These are phyloP conservation scores for Rutstroemia sydowiana DNA, from an alignment of 2,329 filamentous ascomycete species.

Conservation along the genomic window DNA sequence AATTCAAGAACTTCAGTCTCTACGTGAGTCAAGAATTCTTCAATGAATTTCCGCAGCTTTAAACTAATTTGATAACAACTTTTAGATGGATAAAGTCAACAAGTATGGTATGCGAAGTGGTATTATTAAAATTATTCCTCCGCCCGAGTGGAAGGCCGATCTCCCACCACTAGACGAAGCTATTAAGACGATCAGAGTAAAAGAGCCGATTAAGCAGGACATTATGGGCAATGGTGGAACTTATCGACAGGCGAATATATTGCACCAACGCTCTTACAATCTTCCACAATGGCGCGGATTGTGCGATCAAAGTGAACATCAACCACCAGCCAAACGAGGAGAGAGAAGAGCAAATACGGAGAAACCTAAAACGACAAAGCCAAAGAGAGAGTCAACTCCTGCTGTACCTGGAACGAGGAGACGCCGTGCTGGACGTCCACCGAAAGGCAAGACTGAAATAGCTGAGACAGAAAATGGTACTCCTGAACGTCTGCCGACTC, in stretches of 20 bases:
- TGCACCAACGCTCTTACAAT: constrained; percentile 94
- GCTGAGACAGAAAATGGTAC: constrained; percentile 34
- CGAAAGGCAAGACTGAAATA: constrained; percentile 20
- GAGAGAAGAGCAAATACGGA: constrained; percentile 55
- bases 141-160: constrained; percentile 82
- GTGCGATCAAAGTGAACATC: constrained; percentile 91
- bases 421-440: constrained; percentile 18
- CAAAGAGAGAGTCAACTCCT: constrained; percentile 18
- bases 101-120: constrained; percentile 95
- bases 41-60: neutral
- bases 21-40: constrained; percentile 56
- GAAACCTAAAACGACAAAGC: constrained; percentile 25
- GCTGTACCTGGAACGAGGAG: constrained; percentile 13
- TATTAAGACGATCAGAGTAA: constrained; percentile 85
- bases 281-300: constrained; percentile 91
- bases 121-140: constrained; percentile 92
- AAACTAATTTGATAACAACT: constrained; percentile 14
- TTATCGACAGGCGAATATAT: constrained; percentile 94
- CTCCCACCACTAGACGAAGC: constrained; percentile 75
- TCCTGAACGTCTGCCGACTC: constrained; percentile 41
- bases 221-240: constrained; percentile 94
- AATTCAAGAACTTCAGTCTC: constrained; percentile 88
- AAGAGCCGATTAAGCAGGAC: constrained; percentile 96
- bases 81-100: constrained; percentile 70
- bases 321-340: constrained; percentile 84